phyloP scores from a whole-genome alignment of 345 rosid species.

The Boechera stricta region DNA sequence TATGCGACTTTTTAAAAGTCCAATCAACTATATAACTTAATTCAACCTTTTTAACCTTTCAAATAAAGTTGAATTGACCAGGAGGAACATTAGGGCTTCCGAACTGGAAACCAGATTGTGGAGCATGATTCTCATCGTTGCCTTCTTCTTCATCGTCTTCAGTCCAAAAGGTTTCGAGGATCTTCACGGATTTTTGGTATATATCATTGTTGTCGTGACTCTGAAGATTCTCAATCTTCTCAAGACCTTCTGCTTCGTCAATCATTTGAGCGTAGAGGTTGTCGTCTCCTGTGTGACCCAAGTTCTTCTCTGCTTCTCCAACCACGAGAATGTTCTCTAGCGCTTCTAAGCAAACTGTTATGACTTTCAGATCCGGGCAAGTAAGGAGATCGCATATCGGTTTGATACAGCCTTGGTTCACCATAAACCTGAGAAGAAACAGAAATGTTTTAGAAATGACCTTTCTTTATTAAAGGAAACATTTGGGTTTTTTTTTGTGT shows the following conservation, averaged over 20 bases:
- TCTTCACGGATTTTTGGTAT: slow-evolving; percentile 75
- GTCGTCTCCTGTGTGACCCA: slow-evolving; percentile 57
- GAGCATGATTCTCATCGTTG: slow-evolving; percentile 68
- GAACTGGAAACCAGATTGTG: slow-evolving; percentile 71
- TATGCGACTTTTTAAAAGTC: neutral
- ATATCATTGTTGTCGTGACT: slow-evolving; percentile 76
- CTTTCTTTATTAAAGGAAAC: neutral
- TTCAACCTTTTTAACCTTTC: slow-evolving; percentile 40
- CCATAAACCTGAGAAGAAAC: slow-evolving; percentile 53
- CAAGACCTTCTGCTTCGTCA: slow-evolving; percentile 82
- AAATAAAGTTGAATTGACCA: slow-evolving; percentile 79
- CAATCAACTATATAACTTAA: slow-evolving; percentile 9
- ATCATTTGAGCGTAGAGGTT: slow-evolving; percentile 64
- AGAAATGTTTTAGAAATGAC: neutral
- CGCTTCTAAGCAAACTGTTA: slow-evolving; percentile 76
- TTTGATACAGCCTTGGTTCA: slow-evolving; percentile 73
- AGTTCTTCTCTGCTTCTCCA: slow-evolving; percentile 70
- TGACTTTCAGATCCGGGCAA: slow-evolving; percentile 78
- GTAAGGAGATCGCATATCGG: slow-evolving; percentile 77
- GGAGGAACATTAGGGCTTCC: slow-evolving; percentile 61
- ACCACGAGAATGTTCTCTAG: slow-evolving; percentile 76
- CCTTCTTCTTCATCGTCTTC: slow-evolving; percentile 61
- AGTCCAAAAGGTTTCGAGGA: slow-evolving; percentile 74
- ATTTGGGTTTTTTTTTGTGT: neutral
- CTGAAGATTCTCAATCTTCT: slow-evolving; percentile 80